Evolutionary conservation across 179 eudicot species (phyloP), one percentile per base, ranked within the genome.

Genomic region (Nepenthes alata): DNA sequence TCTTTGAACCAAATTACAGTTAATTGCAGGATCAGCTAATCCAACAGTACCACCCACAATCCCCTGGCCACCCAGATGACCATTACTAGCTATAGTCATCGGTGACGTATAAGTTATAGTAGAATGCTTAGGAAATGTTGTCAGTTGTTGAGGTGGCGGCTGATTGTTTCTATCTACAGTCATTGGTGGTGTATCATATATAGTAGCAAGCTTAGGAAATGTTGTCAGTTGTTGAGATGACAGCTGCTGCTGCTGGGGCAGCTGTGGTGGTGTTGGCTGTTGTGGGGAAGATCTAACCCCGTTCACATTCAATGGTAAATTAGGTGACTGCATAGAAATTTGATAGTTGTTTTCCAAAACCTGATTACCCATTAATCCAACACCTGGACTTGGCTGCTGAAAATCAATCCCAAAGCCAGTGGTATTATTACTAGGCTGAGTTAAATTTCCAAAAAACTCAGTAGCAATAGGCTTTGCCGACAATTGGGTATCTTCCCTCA

Each of bases 41-140:
- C 83, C 86, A 57, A 77, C 75, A 11, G 70, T 12, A 0, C 88
- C 79, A 57, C 77, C 85, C 60, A 74, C 79, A 47, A 72, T 41
- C 55, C 75, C 71, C 2, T 77, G 73, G 58, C 72, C 80, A 63
- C 77, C 75, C 67, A 82, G 67, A 65, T 81, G 83, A 49, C 61
- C 61, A 55, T 67, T 74, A 57, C 61, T 68, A 11, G 74, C 75
- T n/a, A 87, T 36, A 37, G 66, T 74, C 71, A 70, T 38, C 1
- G 82, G 66, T 60, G 84, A 63, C 45, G 85, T 69, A 63, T 79
- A 87, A 35, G 83, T 73, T 59, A 77, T 65, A 63, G 83, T 69
- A 35, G 81, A 52, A 70, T 88, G 91, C 73, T 91, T 88, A 14
- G 94, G 88, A 60, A 77, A 84, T 25, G 84, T 57, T n/a, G 76